phyloP scores from a whole-genome alignment of 116 monocot species.

The Iris pallida region DNA sequence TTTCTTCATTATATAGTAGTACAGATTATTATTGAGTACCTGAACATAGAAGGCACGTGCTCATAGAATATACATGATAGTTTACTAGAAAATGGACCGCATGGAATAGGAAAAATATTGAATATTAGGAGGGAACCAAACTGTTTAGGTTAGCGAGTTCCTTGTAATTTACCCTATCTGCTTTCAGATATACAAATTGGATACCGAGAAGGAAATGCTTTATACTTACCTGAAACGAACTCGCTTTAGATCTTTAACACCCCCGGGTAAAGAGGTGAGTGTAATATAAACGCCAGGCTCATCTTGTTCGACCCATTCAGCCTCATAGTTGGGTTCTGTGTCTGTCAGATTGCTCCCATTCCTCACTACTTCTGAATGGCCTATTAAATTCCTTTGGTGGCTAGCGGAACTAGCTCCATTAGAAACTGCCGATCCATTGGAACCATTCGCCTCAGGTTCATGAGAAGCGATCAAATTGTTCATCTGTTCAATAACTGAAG shows the following conservation, averaged over 20 bases:
- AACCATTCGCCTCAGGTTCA: slow-evolving; percentile 42
- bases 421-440: slow-evolving; percentile 1
- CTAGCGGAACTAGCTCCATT: slow-evolving; percentile 35
- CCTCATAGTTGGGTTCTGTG: slow-evolving; percentile 38
- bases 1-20: too few relatives aligned
- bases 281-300: slow-evolving; percentile 98
- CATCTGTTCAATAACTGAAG: slow-evolving; percentile 35
- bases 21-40: too few relatives aligned
- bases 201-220: not conserved
- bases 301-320: slow-evolving; percentile 98
- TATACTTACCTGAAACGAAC: slow-evolving; percentile 90
- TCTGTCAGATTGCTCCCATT: slow-evolving; percentile 54
- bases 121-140: too few relatives aligned
- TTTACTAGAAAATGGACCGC: too few relatives aligned
- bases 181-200: not conserved
- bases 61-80: too few relatives aligned
- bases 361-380: slow-evolving; percentile 39
- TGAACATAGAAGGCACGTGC: too few relatives aligned
- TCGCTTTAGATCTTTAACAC: slow-evolving; percentile 82
- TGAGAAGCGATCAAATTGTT: slow-evolving; percentile 22
- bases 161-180: not conserved
- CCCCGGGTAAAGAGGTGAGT: slow-evolving; percentile 73
- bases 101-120: too few relatives aligned
- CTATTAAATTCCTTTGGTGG: slow-evolving; percentile 31
- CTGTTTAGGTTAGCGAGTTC: not conserved